These are phyloP conservation scores for Moniliophthora roreri DNA, from an alignment of 1,284 basidiomycete genomes.

Conservation along the genomic window DNA sequence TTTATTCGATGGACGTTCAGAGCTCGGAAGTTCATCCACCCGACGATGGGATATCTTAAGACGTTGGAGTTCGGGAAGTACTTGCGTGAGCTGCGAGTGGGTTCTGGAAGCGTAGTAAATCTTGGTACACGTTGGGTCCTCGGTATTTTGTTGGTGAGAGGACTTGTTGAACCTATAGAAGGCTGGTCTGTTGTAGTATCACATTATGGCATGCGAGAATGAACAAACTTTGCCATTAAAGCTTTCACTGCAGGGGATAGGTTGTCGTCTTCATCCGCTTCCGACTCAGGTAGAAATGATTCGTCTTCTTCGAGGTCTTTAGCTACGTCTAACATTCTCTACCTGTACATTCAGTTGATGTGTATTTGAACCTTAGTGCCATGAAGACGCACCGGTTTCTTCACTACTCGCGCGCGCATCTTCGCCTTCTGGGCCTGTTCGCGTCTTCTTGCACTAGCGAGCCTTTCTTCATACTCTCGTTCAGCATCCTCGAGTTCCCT, in stretches of 20 bases:
- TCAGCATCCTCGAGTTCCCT: constrained; percentile 69
- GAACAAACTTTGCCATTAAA: constrained; percentile 72
- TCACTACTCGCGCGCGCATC: constrained; percentile 55
- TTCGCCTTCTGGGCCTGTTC: constrained; percentile 60
- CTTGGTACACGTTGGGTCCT: constrained; percentile 69
- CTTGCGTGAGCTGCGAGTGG: constrained; percentile 92
- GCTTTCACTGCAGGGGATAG: constrained; percentile 79
- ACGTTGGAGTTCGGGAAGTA: constrained; percentile 84
- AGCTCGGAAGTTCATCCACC: neutral
- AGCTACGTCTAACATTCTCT: constrained; percentile 5
- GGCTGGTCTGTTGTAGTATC: constrained; percentile 9
- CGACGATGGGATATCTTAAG: constrained; percentile 41
- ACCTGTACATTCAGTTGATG: neutral
- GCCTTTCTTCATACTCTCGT: constrained; percentile 57
- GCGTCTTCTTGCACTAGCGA: constrained; percentile 59
- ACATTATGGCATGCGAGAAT: constrained; percentile 1
- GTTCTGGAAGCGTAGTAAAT: constrained; percentile 95
- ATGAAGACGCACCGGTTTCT: constrained; percentile 50
- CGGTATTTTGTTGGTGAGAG: constrained; percentile 32
- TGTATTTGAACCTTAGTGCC: constrained; percentile 1
- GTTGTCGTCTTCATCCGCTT: constrained; percentile 50
- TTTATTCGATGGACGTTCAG: constrained; percentile 25
- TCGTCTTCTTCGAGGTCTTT: constrained; percentile 44
- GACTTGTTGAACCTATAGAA: constrained; percentile 31
- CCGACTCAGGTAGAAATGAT: constrained; percentile 64